A percentile compares a stretch with the other conserved stretches of the same genome.
Conservation (phyloP, 768 basidiomycete species). For the Gelatoporia subvermispora region DNA sequence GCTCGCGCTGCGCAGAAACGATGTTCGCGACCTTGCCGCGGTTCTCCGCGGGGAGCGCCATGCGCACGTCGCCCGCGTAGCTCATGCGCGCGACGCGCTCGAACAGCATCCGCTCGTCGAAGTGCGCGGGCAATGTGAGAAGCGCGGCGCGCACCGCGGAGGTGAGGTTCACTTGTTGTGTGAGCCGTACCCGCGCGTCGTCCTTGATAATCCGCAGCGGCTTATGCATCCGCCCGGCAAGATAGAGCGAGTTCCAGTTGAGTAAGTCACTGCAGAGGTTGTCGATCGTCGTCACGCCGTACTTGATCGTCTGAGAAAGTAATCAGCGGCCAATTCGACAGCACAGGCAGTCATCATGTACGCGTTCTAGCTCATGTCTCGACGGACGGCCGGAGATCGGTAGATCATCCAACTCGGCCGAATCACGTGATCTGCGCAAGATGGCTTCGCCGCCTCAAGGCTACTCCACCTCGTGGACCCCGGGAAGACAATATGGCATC, state of each 20-base stretch:
- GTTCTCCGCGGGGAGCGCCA: slow-evolving; percentile 93
- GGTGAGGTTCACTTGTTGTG: slow-evolving; percentile 90
- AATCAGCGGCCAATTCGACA: background rate
- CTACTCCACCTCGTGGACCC: too few species aligned
- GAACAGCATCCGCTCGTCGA: slow-evolving; percentile 80
- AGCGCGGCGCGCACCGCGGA: slow-evolving; percentile 90
- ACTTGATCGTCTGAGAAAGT: slow-evolving; percentile 79
- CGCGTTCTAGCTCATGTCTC: background rate
- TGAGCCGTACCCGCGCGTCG: slow-evolving; percentile 86
- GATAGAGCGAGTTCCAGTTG: slow-evolving; percentile 90
- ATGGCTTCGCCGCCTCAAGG: too few species aligned
- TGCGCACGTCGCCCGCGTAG: slow-evolving; percentile 88
- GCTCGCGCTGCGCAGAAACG: slow-evolving; percentile 71
- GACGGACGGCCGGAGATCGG: background rate
- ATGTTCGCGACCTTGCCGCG: slow-evolving; percentile 93
- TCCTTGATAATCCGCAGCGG: slow-evolving; percentile 91
- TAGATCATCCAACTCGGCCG: background rate
- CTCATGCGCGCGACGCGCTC: slow-evolving; percentile 80
- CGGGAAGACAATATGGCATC: background rate
- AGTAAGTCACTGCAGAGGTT: slow-evolving; percentile 85
- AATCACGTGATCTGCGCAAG: too few species aligned
- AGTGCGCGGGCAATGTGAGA: slow-evolving; percentile 76
- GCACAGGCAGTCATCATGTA: background rate
- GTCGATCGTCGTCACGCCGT: slow-evolving; percentile 91
- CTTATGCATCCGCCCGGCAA: slow-evolving; percentile 96